Conservation (phyloP, 2,329 filamentous ascomycete genomes). For the Ophiosphaerella narmari region DNA sequence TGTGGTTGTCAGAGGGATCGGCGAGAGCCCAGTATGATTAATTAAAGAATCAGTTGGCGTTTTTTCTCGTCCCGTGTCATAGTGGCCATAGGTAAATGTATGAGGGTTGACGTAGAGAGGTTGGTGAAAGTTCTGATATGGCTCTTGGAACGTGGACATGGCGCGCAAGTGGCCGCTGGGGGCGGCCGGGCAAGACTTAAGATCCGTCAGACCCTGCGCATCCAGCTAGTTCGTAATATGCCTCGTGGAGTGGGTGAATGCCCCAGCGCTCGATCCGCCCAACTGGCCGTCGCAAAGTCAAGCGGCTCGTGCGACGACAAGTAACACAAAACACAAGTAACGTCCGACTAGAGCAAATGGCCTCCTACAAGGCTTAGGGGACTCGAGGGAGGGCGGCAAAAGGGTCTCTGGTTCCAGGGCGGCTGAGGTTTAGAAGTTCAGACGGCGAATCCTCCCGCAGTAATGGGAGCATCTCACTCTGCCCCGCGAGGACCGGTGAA, state of each 20-base stretch:
- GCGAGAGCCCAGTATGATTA: slow-evolving; percentile 41
- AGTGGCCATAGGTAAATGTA: slow-evolving; percentile 26
- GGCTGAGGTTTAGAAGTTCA: slow-evolving; percentile 33
- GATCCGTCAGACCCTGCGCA: slow-evolving; percentile 27
- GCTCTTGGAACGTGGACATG: slow-evolving; percentile 38
- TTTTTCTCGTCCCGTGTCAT: slow-evolving; percentile 36
- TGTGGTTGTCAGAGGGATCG: slow-evolving; percentile 38
- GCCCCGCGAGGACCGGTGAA: slow-evolving; percentile 46
- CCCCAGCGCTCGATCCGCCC: slow-evolving; percentile 28
- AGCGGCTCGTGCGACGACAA: slow-evolving; percentile 20
- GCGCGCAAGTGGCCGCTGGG: slow-evolving; percentile 25
- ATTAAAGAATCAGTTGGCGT: slow-evolving; percentile 41
- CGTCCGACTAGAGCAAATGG: slow-evolving; percentile 28
- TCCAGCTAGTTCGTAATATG: slow-evolving; percentile 31
- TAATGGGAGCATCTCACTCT: slow-evolving; percentile 33
- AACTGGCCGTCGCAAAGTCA: slow-evolving; percentile 22
- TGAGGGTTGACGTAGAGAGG: slow-evolving; percentile 25
- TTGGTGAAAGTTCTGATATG: slow-evolving; percentile 24
- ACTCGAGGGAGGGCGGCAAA: slow-evolving; percentile 39
- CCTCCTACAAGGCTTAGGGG: slow-evolving; percentile 35
- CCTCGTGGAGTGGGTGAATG: slow-evolving; percentile 20
- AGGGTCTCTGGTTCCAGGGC: slow-evolving; percentile 32
- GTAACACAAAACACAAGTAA: slow-evolving; percentile 20
- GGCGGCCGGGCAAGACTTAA: slow-evolving; percentile 25
- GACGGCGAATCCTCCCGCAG: slow-evolving; percentile 27